Base-by-base conservation (phyloP, 1,284 basidiomycete genomes). In the Peniophora sp. region DNA sequence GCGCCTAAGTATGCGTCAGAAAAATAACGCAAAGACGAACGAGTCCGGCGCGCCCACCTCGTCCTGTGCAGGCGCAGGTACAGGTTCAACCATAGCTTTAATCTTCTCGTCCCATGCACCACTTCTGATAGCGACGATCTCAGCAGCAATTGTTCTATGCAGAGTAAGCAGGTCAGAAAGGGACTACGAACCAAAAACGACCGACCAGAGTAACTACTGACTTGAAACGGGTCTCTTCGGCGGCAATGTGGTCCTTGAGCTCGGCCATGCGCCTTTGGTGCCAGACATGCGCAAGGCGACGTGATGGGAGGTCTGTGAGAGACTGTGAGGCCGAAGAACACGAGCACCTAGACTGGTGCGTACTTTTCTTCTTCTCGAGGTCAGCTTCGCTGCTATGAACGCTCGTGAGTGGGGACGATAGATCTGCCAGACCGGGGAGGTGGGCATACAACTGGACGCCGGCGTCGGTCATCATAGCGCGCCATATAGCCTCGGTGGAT, bases 161-260 rank as follows among this genome's bases (percentile, higher is more conserved):
- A 12, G 20, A 49, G 46, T 37, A 22, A 39, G 32, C 12, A 50
- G 41, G 39, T 35, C 11, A 47, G 22, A 9, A 27, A 5, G 32
- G 39, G 20, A 32, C 2, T 20, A 15, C 18, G 9, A 22, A 44
- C 24, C 15, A 9, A 20, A 36, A 47, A 41, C 3, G 32, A 42
- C 50, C 35, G 24, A 44, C 6, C 35, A 18, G 47, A 68, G 12
- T 32, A 12, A 12, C 27, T 32, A 32, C 73, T 39, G 58, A 88
- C 90, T 81, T 88, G 74, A 92, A 95, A 51, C 78, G 81, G 22
- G 68, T 62, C 67, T 95, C 92, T 62, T 92, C 86, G 1, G 69
- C 72, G 41, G 74, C 62, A 45, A 95, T 91, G 43, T 82, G 71
- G 18, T 74, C 72, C 51, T 80, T 79, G 3, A 95, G 71, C 60